phyloP scores from a whole-genome alignment of 2,329 filamentous ascomycete genomes.

The Diaporthe citri region DNA sequence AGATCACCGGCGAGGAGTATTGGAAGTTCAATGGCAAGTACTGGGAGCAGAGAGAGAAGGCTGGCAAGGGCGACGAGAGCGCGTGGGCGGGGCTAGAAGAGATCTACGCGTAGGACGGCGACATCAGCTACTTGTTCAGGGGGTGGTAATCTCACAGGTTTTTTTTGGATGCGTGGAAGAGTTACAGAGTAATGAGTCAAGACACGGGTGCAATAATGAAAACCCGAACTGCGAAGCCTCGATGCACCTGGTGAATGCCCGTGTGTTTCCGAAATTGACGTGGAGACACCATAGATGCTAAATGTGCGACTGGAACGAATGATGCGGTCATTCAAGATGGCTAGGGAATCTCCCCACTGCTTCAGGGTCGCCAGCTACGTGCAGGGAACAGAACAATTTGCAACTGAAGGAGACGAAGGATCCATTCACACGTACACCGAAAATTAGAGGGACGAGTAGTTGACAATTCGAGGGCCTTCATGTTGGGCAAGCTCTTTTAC shows the following conservation, averaged over 20 bases:
- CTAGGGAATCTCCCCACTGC: too few species aligned
- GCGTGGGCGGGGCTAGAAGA: constrained; percentile 82
- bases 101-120: constrained; percentile 65
- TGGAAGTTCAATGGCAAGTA: constrained; percentile 93
- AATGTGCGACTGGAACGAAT: not conserved
- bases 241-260: not conserved
- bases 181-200: constrained; percentile 16
- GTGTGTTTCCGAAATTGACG: not conserved
- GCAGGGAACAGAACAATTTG: not conserved
- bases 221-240: not conserved
- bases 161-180: constrained; percentile 14
- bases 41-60: constrained; percentile 80
- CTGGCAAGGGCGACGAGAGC: constrained; percentile 68
- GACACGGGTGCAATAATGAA: not conserved
- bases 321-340: not conserved
- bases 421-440: not conserved
- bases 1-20: constrained; percentile 87
- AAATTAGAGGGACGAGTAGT: not conserved
- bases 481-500: not conserved
- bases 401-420: too few species aligned
- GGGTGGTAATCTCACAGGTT: constrained; percentile 14
- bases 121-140: constrained; percentile 21
- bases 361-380: not conserved
- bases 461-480: not conserved
- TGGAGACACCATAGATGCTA: not conserved